Evolutionary conservation across 495 filamentous ascomycete species (phyloP).

Genomic region (Aspergillus taichungensis): DNA sequence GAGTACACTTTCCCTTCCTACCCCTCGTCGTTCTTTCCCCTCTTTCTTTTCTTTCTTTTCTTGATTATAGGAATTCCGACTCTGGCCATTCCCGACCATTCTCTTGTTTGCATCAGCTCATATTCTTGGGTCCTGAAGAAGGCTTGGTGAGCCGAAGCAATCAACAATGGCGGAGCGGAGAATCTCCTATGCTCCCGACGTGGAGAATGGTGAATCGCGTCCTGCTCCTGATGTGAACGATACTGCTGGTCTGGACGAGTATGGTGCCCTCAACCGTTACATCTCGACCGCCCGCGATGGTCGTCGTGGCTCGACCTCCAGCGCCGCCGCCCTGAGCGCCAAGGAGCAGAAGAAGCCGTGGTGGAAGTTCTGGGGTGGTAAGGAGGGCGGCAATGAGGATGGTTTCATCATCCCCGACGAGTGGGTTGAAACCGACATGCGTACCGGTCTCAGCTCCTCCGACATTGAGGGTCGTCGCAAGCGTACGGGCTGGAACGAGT

Average conservation of each 20-base stretch:
- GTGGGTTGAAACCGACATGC: slow-evolving; percentile 66
- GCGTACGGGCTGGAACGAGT: slow-evolving; percentile 64
- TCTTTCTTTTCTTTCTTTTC: slow-evolving; percentile 15
- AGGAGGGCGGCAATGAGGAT: slow-evolving; percentile 27
- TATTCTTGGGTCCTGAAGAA: slow-evolving; percentile 31
- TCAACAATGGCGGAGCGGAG: slow-evolving; percentile 43
- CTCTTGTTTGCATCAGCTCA: slow-evolving; percentile 30
- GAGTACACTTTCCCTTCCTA: slow-evolving; percentile 15
- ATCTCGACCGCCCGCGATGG: slow-evolving; percentile 58
- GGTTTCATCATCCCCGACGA: slow-evolving; percentile 55
- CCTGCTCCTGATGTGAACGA: slow-evolving; percentile 23
- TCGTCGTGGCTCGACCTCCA: slow-evolving; percentile 47
- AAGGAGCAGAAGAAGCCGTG: slow-evolving; percentile 43
- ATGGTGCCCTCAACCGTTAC: slow-evolving; percentile 51
- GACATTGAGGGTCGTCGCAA: slow-evolving; percentile 60
- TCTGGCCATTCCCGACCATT: slow-evolving; percentile 35
- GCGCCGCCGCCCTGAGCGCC: slow-evolving; percentile 33
- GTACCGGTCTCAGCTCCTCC: slow-evolving; percentile 44
- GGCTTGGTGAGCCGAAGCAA: slow-evolving; percentile 40
- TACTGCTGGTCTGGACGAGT: slow-evolving; percentile 37
- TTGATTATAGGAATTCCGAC: slow-evolving; percentile 36
- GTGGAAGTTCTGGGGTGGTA: slow-evolving; percentile 46
- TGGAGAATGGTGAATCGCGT: slow-evolving; percentile 42
- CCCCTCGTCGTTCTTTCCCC: slow-evolving; percentile 18
- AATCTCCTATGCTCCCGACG: slow-evolving; percentile 46